Conservation (phyloP, 352 stramenopile species). For the Phytopythium chamaehyphon region DNA sequence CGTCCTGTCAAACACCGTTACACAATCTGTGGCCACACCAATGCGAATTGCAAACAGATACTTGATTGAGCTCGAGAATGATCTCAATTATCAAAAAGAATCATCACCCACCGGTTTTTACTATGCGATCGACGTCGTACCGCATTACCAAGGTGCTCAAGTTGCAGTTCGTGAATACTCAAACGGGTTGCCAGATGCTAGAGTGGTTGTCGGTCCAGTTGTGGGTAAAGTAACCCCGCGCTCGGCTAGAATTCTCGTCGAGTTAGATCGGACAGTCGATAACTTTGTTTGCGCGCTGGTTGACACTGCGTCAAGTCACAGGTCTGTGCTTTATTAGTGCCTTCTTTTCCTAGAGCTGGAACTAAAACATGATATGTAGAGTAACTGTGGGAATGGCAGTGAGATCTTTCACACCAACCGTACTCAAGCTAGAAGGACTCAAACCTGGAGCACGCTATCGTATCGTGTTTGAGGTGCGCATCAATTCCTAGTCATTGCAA, state of each 20-base stretch:
- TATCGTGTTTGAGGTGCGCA: conserved; percentile 50
- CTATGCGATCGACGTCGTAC: conserved; percentile 38
- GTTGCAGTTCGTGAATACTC: conserved; percentile 33
- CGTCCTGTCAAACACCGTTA: no score
- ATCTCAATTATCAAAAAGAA: not conserved
- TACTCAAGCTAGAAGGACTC: conserved; percentile 59
- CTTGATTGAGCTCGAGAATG: conserved; percentile 1
- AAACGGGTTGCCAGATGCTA: conserved; percentile 27
- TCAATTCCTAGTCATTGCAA: no score
- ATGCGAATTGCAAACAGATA: no score
- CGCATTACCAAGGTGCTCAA: conserved; percentile 32
- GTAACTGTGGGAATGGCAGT: conserved; percentile 19
- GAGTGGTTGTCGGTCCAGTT: conserved; percentile 54
- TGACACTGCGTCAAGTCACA: conserved; percentile 23
- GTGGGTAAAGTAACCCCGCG: conserved; percentile 51
- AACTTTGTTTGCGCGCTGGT: conserved; percentile 37
- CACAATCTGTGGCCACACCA: no score
- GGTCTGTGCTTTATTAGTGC: conserved; percentile 12
- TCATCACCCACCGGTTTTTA: conserved; percentile 24
- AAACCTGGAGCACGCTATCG: conserved; percentile 47
- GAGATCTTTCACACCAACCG: conserved; percentile 43
- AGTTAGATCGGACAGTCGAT: conserved; percentile 39
- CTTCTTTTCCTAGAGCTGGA: not conserved
- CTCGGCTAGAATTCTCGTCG: conserved; percentile 53
- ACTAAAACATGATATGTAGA: conserved; percentile 9